Base-by-base conservation (phyloP, 2,329 filamentous ascomycete species). In the Remersonia thermophila region DNA sequence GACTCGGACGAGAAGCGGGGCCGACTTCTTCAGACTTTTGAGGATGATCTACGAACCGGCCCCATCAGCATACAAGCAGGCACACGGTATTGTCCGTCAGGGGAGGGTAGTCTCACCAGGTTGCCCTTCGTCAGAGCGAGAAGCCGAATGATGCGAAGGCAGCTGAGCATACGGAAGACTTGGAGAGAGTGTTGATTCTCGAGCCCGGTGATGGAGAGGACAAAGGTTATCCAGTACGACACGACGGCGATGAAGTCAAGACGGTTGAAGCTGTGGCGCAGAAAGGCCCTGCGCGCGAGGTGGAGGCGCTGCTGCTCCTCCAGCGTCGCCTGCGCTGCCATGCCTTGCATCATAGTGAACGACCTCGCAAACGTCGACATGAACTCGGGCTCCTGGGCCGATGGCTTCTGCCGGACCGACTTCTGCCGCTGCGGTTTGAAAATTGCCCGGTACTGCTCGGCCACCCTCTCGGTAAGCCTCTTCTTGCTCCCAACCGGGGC, bases 131-230 rank as follows among this genome's bases (percentile, higher is more conserved):
- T 98, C 35, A 98, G 72, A 34, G 84, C 80, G 14, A 98, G 66
- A n/a, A 98, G 69, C 41, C 91, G 77, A 45, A 98, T 62, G 45
- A 98, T 95, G 30, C 93, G 83, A 45, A 98, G 68, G 58, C 86
- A 95, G 53, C 87, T 94, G 41, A 98, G 67, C 93, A 98, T 98
- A 38, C 84, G 80, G 57, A 98, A 98, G 7, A 96, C 72, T 49
- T 86, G 93, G 7, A 96, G 58, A 52, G 93, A 83, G 35, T 77
- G 67, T 2, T 58, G 52, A 41, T 69, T 67, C 53, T 95, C 83
- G 14, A 86, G 55, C 1, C 80, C 77, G 9, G 72, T 70, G 13
- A 87, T 59, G 23, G 76, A 73, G 34, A 98, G 66, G 9, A 74
- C 56, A 51, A 96, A 91, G 2, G 84, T 80, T 39, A 94, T 80